phyloP scores from a whole-genome alignment of 1,284 basidiomycete genomes.

The Ustilago vetiveriae region DNA sequence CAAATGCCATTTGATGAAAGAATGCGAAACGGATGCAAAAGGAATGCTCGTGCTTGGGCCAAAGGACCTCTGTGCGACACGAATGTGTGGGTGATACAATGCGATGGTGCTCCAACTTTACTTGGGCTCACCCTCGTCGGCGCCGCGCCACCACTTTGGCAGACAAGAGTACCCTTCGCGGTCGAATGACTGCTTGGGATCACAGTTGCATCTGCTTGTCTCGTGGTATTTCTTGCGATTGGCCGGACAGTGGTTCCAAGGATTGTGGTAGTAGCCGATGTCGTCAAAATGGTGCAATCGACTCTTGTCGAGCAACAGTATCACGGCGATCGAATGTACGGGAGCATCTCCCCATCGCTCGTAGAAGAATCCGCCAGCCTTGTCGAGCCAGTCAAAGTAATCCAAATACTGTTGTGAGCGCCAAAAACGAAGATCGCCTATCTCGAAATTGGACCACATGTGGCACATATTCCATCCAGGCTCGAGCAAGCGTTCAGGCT shows the following conservation, averaged over 20 bases:
- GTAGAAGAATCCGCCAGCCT: slow-evolving; percentile 74
- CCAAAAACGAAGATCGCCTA: slow-evolving; percentile 80
- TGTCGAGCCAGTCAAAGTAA: slow-evolving; percentile 83
- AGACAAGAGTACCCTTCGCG: slow-evolving; percentile 57
- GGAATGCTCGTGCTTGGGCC: no score
- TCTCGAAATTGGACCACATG: slow-evolving; percentile 75
- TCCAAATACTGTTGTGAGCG: slow-evolving; percentile 78
- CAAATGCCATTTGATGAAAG: no score
- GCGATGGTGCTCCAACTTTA: no score
- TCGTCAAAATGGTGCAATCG: slow-evolving; percentile 56
- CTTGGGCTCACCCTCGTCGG: slow-evolving; percentile 52
- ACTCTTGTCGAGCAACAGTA: slow-evolving; percentile 50
- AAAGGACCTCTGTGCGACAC: no score
- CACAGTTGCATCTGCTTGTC: slow-evolving; percentile 59
- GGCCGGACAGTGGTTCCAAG: slow-evolving; percentile 60
- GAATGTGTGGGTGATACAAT: no score
- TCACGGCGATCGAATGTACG: slow-evolving; percentile 67
- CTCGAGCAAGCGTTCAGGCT: slow-evolving; percentile 73
- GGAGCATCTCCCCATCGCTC: slow-evolving; percentile 85
- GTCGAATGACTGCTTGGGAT: slow-evolving; percentile 60
- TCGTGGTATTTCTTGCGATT: slow-evolving; percentile 61
- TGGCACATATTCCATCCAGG: slow-evolving; percentile 76
- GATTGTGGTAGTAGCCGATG: slow-evolving; percentile 63
- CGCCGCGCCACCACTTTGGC: slow-evolving; percentile 54
- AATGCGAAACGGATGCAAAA: no score